A percentile compares a stretch with the other conserved stretches of the same genome.
Conservation (phyloP, 148 eudicot species). For the Mesembryanthemum crystallinum region DNA sequence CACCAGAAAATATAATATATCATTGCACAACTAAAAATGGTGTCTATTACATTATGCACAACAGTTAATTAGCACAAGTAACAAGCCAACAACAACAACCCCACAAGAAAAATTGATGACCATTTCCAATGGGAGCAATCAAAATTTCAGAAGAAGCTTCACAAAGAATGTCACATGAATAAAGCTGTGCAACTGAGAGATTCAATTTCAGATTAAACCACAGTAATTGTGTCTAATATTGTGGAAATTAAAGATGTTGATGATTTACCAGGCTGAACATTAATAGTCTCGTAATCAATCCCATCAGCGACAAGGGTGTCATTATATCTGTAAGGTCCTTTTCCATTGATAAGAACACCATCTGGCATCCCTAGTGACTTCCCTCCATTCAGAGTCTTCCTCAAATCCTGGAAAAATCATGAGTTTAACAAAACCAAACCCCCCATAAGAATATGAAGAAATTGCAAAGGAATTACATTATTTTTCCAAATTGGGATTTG, state of each 20-base stretch:
- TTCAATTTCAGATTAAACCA: not conserved
- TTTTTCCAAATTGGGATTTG: not conserved
- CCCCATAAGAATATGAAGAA: not conserved
- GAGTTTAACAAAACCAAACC: not conserved
- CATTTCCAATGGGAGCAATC: not conserved
- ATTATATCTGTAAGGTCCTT: conserved; percentile 89
- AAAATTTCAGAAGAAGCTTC: not conserved
- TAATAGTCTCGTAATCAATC: conserved; percentile 75
- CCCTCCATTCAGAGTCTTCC: conserved; percentile 71
- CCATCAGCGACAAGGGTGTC: conserved; percentile 84
- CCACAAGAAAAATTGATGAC: no score
- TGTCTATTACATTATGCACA: no score
- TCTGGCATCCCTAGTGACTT: conserved; percentile 92
- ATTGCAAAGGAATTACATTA: not conserved
- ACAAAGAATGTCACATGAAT: not conserved
- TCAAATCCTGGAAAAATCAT: conserved; percentile 53
- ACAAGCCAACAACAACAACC: no score
- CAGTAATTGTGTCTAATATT: not conserved
- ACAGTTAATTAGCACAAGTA: no score
- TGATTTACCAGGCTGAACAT: conserved; percentile 75
- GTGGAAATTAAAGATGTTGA: not conserved
- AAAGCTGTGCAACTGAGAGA: not conserved
- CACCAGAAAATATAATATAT: not conserved
- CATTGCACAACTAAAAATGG: no score
- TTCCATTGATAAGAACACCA: conserved; percentile 95